Evolutionary conservation across 306 rosid genomes (phyloP), one percentile per base, ranked within the genome.

Genomic region (Begonia fuchsioides): DNA sequence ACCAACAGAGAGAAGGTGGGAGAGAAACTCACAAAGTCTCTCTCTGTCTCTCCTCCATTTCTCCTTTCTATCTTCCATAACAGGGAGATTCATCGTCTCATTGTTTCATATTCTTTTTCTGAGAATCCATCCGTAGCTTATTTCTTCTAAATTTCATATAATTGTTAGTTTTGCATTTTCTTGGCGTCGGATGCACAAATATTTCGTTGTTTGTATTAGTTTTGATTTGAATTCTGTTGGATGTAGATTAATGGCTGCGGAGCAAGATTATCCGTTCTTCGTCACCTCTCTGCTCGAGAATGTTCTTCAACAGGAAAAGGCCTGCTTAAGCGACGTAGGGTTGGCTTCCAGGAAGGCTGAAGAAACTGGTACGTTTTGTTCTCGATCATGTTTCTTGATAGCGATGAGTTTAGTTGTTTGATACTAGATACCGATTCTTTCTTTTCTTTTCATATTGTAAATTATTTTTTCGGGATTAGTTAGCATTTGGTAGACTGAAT

Each of bases 251-350:
- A 83, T 82, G 93, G 72, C 69, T 10, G 55, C 75, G 45, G 96
- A 80, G 49, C 86, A 70, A 58, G 62, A 13, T 14, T 64, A 71
- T 60, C 66, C 93, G 47, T 77, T 75, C 68, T 77, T 87, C 46
- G 57, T 82, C 47, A 72, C 71, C 63, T 82, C 98, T 57, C 64
- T 85, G 60, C 71, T 92, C 6, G 78, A 92, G 62, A 84, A 78
- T 40, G 75, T 92, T 80, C 79, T 92, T 69, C 86, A 79, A 35
- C 77, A 73, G 40, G 73, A 82, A 3, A 67, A 76, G 15, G 14
- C 52, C 7, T 69, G 63, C 45, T 43, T 55, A 6, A 64, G 52
- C 32, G 80, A 69, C 17, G 9, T 46, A 38, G 77, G 59, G 47
- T 71, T 76, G 58, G 72, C 78, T 46, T 73, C 87, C 1, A 77